Conservation (phyloP, 768 basidiomycete species). For the Suillus luteus region DNA sequence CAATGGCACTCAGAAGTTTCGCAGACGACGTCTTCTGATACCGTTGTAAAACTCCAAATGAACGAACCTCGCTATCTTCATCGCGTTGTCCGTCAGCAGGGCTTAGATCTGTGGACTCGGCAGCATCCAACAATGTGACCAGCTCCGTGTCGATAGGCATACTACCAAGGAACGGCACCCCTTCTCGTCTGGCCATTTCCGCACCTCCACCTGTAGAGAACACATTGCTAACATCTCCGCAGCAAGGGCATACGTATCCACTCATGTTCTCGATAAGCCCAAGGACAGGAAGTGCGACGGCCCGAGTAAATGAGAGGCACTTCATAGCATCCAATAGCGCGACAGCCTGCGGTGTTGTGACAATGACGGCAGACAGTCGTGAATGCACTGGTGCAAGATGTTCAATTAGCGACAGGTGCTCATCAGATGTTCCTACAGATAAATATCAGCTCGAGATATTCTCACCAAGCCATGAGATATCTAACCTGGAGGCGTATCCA, state of each 20-base stretch:
- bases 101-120: conserved; percentile 32
- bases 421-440: conserved; percentile 90
- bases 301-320: conserved; percentile 92
- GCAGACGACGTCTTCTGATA: conserved; percentile 73
- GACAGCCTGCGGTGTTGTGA: conserved; percentile 97
- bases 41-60: conserved; percentile 55
- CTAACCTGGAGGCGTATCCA: conserved; percentile 96
- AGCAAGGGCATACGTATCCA: conserved; percentile 97
- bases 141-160: conserved; percentile 94
- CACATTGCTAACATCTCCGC: conserved; percentile 91
- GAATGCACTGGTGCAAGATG: conserved; percentile 85
- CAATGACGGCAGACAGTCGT: conserved; percentile 81
- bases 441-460: conserved; percentile 21
- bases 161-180: conserved; percentile 77
- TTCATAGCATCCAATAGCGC: conserved; percentile 95
- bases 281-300: conserved; percentile 82
- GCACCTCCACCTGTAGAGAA: conserved; percentile 94
- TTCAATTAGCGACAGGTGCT: conserved; percentile 93
- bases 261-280: conserved; percentile 99
- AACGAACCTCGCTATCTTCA: conserved; percentile 27
- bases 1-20: conserved; percentile 65
- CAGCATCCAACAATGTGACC: conserved; percentile 80
- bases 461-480: conserved; percentile 8
- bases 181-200: conserved; percentile 79
- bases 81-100: conserved; percentile 22